phyloP scores from a whole-genome alignment of 495 filamentous ascomycete genomes.

The Aspergillus taichungensis region DNA sequence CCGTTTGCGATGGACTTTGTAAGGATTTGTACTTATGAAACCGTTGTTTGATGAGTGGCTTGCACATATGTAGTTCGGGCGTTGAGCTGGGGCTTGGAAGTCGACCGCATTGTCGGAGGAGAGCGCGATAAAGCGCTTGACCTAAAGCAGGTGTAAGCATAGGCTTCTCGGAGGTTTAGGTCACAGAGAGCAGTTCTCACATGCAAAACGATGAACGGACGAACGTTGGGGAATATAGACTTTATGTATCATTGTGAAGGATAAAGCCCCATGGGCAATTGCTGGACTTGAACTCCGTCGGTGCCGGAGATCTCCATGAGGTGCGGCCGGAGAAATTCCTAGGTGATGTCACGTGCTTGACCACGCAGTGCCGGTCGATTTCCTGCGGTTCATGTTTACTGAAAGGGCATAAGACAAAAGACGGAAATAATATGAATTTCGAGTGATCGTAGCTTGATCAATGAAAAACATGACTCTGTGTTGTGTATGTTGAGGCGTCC shows the following conservation, averaged over 20 bases:
- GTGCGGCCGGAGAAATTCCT: conserved; percentile 3
- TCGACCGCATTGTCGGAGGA: conserved; percentile 51
- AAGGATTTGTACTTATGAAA: conserved; percentile 51
- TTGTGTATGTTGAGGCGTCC: too few species aligned
- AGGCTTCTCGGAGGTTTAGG: background rate
- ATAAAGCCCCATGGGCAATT: background rate
- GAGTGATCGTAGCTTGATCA: too few species aligned
- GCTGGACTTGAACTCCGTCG: background rate
- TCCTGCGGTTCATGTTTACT: too few species aligned
- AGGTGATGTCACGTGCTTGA: conserved; percentile 7
- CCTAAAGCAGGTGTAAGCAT: conserved; percentile 32
- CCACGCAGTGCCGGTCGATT: background rate
- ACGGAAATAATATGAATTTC: background rate
- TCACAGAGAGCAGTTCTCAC: conserved; percentile 29
- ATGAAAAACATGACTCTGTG: too few species aligned
- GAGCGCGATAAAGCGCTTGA: conserved; percentile 63
- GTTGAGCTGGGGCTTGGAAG: conserved; percentile 29
- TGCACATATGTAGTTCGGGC: conserved; percentile 30
- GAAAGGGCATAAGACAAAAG: too few species aligned
- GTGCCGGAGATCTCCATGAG: too few species aligned
- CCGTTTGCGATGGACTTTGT: conserved; percentile 44
- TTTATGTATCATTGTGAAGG: conserved; percentile 32
- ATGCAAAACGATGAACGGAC: conserved; percentile 53
- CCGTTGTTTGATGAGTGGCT: conserved; percentile 39
- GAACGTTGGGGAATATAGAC: conserved; percentile 37